These are phyloP conservation scores for Penicillium hordei DNA, from an alignment of 2,329 filamentous ascomycete genomes.

Conservation along the genomic window DNA sequence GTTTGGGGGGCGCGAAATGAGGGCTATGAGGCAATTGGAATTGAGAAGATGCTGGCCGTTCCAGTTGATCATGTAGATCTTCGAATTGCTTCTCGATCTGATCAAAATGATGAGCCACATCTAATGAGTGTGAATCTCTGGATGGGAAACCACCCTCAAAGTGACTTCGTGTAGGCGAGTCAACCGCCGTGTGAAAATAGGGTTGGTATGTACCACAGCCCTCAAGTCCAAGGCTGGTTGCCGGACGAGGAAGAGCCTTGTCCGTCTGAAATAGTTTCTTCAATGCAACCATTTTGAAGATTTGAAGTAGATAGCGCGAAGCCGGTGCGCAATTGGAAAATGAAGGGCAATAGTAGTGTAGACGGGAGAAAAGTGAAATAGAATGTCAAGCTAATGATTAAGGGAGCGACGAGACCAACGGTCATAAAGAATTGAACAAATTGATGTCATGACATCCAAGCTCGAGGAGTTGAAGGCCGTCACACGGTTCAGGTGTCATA, in stretches of 20 bases:
- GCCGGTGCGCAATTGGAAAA: neutral
- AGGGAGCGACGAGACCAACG: constrained; percentile 16
- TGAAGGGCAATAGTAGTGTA: constrained; percentile 3
- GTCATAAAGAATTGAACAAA: constrained; percentile 14
- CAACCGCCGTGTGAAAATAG: constrained; percentile 8
- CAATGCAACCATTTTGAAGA: constrained; percentile 34
- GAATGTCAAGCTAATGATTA: constrained; percentile 10
- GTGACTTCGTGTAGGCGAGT: constrained; percentile 13
- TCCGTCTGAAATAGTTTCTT: constrained; percentile 37
- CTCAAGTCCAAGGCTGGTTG: constrained; percentile 13
- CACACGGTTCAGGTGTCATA: constrained; percentile 15
- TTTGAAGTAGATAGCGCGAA: constrained; percentile 3
- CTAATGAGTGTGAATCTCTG: constrained; percentile 21
- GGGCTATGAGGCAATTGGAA: constrained; percentile 27
- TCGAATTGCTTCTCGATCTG: constrained; percentile 43
- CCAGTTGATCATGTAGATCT: constrained; percentile 38
- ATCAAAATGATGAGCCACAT: constrained; percentile 36
- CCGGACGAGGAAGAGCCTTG: constrained; percentile 18
- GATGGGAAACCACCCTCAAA: constrained; percentile 10
- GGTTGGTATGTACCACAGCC: constrained; percentile 3
- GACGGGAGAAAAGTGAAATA: neutral
- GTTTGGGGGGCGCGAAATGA: constrained; percentile 21
- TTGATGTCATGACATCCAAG: constrained; percentile 20
- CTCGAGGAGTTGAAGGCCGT: constrained; percentile 10
- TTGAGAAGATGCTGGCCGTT: constrained; percentile 30